Evolutionary conservation across 768 basidiomycete species (phyloP).

Genomic region (Russula virescens): DNA sequence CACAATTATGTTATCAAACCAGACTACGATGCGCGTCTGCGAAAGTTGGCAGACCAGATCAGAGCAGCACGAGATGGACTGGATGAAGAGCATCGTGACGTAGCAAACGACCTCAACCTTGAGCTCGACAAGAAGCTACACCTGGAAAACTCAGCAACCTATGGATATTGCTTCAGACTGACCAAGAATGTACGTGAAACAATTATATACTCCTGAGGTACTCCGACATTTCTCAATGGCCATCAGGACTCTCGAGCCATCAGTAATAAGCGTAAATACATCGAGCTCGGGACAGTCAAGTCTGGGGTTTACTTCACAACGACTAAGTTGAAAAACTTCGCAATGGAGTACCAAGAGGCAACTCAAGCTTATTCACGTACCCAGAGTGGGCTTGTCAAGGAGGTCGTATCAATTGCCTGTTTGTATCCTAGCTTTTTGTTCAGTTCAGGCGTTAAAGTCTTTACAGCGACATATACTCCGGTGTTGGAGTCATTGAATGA

Average conservation of each 20-base stretch:
- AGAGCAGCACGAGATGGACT: constrained; percentile 66
- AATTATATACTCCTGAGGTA: background rate
- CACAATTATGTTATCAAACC: constrained; percentile 92
- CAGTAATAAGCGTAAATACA: constrained; percentile 58
- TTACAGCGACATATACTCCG: constrained; percentile 83
- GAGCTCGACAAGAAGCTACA: constrained; percentile 95
- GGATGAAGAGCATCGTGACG: constrained; percentile 71
- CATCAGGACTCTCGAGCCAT: constrained; percentile 74
- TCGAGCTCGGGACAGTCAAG: constrained; percentile 80
- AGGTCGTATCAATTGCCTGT: constrained; percentile 92
- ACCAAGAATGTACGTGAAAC: constrained; percentile 71
- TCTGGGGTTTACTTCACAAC: constrained; percentile 90
- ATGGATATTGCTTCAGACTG: constrained; percentile 89
- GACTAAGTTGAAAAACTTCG: constrained; percentile 57
- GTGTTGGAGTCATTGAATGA: constrained; percentile 81
- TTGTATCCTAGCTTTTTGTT: background rate
- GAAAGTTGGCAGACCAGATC: constrained; percentile 63
- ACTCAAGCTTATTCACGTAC: constrained; percentile 65
- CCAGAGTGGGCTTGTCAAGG: constrained; percentile 81
- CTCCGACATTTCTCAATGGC: background rate
- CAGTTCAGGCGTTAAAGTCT: background rate
- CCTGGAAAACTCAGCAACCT: constrained; percentile 81
- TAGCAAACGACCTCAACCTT: constrained; percentile 64
- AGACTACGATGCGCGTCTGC: constrained; percentile 76
- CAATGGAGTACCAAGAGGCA: constrained; percentile 65